Evolutionary conservation across 257 asterid species (phyloP).

Genomic region (Scutellaria galericulata): DNA sequence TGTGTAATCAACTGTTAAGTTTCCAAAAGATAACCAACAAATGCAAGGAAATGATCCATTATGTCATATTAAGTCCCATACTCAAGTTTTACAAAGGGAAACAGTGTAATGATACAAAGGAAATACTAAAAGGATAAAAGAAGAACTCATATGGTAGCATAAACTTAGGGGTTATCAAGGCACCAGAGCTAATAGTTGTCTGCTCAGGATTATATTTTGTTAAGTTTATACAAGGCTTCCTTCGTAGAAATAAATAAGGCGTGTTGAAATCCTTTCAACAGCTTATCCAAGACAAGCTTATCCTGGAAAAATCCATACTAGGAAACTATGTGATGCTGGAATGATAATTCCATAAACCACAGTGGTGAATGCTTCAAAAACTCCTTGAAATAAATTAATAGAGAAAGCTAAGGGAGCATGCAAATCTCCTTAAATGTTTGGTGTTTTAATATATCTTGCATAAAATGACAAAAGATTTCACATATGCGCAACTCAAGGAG

Average conservation of each 20-base stretch:
- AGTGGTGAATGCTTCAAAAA: neutral
- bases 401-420: neutral
- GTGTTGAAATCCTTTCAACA: neutral
- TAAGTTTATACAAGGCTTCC: neutral
- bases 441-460: neutral
- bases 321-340: neutral
- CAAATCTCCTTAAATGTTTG: neutral
- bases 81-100: neutral
- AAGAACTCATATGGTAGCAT: conserved; percentile 1
- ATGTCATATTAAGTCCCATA: neutral
- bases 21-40: neutral
- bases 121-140: neutral
- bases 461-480: neutral
- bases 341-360: neutral
- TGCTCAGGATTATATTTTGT: neutral
- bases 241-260: neutral
- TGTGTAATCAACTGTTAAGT: neutral
- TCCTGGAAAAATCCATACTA: neutral
- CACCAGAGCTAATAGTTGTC: neutral
- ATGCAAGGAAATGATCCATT: neutral
- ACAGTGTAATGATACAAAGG: neutral
- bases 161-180: conserved; percentile 4
- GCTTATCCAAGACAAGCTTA: neutral
- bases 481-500: neutral
- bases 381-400: neutral